Conservation (phyloP, 306 rosid species). For the Benincasa hispida region DNA sequence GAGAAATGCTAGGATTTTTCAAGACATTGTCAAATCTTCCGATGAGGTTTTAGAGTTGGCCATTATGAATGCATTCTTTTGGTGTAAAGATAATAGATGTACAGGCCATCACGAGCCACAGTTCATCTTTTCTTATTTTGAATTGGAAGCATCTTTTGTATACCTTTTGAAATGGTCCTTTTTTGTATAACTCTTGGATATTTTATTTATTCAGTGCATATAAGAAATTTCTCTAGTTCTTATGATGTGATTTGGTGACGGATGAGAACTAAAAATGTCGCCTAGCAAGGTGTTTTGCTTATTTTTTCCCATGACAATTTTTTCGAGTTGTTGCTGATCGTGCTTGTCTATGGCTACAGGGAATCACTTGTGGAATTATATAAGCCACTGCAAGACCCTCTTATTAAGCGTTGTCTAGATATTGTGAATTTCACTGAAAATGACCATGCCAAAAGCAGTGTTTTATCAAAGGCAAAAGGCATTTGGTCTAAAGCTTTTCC, state of each 20-base stretch:
- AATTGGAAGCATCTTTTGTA: too few relatives aligned
- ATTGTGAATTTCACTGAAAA: conserved; percentile 43
- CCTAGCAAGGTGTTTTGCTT: background rate
- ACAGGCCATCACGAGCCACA: too few relatives aligned
- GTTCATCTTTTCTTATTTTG: too few relatives aligned
- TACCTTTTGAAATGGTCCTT: too few relatives aligned
- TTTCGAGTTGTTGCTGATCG: conserved; percentile 3
- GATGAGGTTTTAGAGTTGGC: too few relatives aligned
- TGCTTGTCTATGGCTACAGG: conserved; percentile 18
- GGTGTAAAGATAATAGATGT: too few relatives aligned
- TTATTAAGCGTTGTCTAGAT: conserved; percentile 58
- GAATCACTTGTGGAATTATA: conserved; percentile 45
- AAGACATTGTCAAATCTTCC: too few relatives aligned
- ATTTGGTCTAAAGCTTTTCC: conserved; percentile 81
- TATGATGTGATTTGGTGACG: background rate
- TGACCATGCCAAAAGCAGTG: conserved; percentile 20
- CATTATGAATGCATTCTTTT: too few relatives aligned
- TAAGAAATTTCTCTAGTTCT: background rate
- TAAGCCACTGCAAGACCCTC: conserved; percentile 70
- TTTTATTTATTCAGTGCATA: too few relatives aligned
- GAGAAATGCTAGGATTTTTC: too few relatives aligned
- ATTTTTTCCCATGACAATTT: background rate
- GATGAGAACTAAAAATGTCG: background rate
- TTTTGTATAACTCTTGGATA: too few relatives aligned
- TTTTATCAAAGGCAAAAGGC: conserved; percentile 32